Evolutionary conservation across 78 protist species (phyloP).

Genomic region (Monosiga brevicollis): DNA sequence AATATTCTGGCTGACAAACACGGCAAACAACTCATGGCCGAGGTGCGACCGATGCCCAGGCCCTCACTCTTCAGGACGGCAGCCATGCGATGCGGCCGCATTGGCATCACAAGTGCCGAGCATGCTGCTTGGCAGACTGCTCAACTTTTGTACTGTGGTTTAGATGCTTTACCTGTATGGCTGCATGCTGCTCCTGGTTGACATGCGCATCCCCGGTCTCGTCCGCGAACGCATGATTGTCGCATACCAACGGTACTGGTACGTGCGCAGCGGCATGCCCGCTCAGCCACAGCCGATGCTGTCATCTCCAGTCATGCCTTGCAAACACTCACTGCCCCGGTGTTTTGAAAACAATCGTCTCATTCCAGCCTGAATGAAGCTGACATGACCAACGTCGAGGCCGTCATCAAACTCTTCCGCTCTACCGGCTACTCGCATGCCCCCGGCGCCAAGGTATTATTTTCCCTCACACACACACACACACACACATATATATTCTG

Average conservation of each 20-base stretch:
- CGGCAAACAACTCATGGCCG: constrained; percentile 88
- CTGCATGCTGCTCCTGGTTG: constrained; percentile 86
- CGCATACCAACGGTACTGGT: constrained; percentile 69
- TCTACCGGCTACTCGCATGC: constrained; percentile 91
- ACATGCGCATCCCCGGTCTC: constrained; percentile 73
- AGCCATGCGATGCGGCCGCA: too few relatives aligned
- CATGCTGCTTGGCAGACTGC: too few relatives aligned
- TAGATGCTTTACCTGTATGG: constrained; percentile 87
- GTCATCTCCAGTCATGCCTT: neutral
- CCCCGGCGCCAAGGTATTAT: too few relatives aligned
- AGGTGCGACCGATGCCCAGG: neutral
- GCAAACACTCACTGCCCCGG: neutral
- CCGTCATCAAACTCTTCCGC: constrained; percentile 70
- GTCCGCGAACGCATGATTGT: constrained; percentile 91
- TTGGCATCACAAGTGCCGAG: too few relatives aligned
- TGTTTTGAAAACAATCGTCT: too few relatives aligned
- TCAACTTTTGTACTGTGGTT: too few relatives aligned
- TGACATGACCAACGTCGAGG: constrained; percentile 64
- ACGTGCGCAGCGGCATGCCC: neutral
- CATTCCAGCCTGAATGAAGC: neutral
- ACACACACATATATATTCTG: too few relatives aligned
- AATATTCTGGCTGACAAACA: constrained; percentile 70
- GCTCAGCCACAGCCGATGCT: neutral
- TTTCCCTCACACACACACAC: too few relatives aligned
- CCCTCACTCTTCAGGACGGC: too few relatives aligned